Evolutionary conservation across 345 rosid species (phyloP).

Genomic region (Angophora floribunda): DNA sequence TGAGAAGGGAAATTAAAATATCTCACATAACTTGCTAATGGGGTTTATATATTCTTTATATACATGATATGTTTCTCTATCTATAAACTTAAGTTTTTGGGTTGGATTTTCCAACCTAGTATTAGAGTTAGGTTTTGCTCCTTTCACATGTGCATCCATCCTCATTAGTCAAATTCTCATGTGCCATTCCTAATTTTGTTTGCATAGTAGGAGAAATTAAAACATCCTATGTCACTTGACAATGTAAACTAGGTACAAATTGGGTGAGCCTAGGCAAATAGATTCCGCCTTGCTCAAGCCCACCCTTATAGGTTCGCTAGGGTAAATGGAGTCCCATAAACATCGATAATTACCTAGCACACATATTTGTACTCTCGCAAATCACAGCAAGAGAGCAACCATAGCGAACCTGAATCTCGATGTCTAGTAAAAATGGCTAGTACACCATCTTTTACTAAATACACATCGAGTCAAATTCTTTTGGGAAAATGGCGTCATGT

Average conservation of each 20-base stretch:
- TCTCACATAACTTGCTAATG: not conserved
- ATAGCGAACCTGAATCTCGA: not conserved
- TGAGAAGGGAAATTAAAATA: not conserved
- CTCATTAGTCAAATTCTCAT: not conserved
- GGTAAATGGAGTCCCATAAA: not conserved
- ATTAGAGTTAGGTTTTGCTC: not conserved
- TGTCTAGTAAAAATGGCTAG: not conserved
- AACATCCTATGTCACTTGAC: not conserved
- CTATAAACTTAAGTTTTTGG: not conserved
- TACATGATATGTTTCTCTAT: not conserved
- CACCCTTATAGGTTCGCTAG: not conserved
- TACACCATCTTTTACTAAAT: not conserved
- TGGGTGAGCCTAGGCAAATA: not conserved
- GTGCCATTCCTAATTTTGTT: not conserved
- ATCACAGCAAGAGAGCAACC: not conserved
- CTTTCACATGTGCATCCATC: not conserved
- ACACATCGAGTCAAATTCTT: not conserved
- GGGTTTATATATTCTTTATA: not conserved
- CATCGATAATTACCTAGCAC: not conserved
- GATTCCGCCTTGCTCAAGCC: not conserved
- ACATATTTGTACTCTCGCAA: not conserved
- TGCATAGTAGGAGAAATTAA: accelerated
- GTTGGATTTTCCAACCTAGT: not conserved
- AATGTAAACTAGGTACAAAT: not conserved
- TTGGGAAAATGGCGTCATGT: not conserved